Evolutionary conservation across 345 rosid genomes (phyloP), one percentile per base, ranked within the genome.

Genomic region (Alliaria petiolata): DNA sequence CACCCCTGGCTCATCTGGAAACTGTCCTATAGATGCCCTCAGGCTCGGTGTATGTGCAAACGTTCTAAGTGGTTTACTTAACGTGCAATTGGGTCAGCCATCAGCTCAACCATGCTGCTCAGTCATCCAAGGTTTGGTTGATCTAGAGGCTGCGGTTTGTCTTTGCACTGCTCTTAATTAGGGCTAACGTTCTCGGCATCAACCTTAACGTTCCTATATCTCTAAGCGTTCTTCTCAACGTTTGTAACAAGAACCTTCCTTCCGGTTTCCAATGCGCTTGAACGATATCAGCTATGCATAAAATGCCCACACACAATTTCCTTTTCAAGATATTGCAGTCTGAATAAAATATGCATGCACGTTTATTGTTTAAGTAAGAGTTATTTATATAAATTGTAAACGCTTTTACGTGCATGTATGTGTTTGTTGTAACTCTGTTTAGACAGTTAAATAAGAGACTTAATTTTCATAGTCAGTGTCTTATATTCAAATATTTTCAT

Each of bases 121-220:
- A 28, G 74, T 89, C 25, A 45, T 89, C 19, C 58, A 74, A 5
- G 87, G 85, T 28, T 75, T 87, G 25, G 89, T 31, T 61, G 85
- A 89, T 73, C 81, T 85, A 15, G 90, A 89, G 10, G 96, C 90
- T 4, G 90, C 96, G 6, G 78, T 78, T 51, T 89, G 92, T 81
- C 92, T 89, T 8, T 85, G 92, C 81, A 87, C 89, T 15, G 87
- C 84, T 42, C 76, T n/a, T n/a, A n/a, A n/a, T 89, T 17, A 89
- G 76, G 52, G 92, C 89, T 53, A 84, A 71, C 36, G 64, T 89
- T 33, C 67, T 83, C 26, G 89, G 92, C 2, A 79, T 79, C 74
- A 78, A 85, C 78, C 72, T 87, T 46, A 82, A 85, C 45, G 19
- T 87, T 63, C 88, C 90, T 1, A 68, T 89, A 36, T 79, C 90